These are phyloP conservation scores for Paramecium biaurelia DNA, from an alignment of 73 alveolate genomes.

Conservation along the genomic window DNA sequence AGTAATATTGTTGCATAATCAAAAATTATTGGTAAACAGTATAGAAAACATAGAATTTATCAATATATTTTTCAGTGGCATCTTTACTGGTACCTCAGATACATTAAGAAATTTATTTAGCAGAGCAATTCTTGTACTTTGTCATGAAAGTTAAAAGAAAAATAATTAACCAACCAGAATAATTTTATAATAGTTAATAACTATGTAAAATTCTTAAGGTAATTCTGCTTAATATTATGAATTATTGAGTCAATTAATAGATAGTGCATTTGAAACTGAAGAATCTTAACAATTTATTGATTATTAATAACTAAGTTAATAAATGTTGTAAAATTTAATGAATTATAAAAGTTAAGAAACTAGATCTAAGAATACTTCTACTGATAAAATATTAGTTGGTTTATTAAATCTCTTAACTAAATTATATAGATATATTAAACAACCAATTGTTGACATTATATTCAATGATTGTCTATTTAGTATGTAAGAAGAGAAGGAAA, in stretches of 20 bases:
- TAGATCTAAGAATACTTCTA: conserved; percentile 41
- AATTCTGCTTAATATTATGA: conserved; percentile 63
- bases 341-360: conserved; percentile 51
- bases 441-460: conserved; percentile 25
- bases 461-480: conserved; percentile 58
- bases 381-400: conserved; percentile 66
- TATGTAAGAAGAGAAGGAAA: conserved; percentile 19
- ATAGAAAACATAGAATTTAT: not conserved
- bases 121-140: conserved; percentile 33
- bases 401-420: conserved; percentile 39
- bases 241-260: conserved; percentile 59
- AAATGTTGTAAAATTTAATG: not conserved
- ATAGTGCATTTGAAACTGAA: conserved; percentile 36
- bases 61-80: conserved; percentile 43
- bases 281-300: conserved; percentile 58
- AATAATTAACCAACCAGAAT: conserved; percentile 42
- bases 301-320: conserved; percentile 5
- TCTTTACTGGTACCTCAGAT: conserved; percentile 14
- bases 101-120: conserved; percentile 48
- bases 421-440: not conserved
- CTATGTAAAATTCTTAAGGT: not conserved
- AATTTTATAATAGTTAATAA: conserved; percentile 12
- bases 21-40: not conserved
- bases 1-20: conserved; percentile 46
- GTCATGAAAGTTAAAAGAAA: conserved; percentile 1